Conservation (phyloP, 176 grass and related monocot species). For the Hordeum marinum region DNA sequence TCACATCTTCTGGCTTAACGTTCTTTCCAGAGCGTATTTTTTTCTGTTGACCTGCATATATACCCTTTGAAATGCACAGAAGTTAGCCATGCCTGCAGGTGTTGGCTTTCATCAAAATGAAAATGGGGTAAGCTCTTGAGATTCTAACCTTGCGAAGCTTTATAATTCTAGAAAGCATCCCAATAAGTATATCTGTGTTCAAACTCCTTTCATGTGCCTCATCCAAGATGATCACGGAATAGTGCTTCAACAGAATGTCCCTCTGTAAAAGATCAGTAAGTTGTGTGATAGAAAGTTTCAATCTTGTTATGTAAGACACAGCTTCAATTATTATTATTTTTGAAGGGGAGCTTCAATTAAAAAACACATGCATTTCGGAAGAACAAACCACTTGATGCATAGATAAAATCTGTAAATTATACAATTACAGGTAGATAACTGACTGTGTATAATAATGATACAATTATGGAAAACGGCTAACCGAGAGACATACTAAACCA, state of each 20-base stretch:
- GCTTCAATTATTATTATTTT: background rate
- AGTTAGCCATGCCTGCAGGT: slow-evolving; percentile 10
- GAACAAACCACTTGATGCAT: background rate
- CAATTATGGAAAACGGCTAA: background rate
- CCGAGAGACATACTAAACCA: background rate
- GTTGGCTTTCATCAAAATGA: slow-evolving; percentile 5
- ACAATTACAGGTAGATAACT: background rate
- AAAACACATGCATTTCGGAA: background rate
- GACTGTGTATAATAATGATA: too few species aligned
- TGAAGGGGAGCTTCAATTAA: background rate
- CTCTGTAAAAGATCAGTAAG: slow-evolving; percentile 35
- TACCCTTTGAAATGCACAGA: slow-evolving; percentile 38
- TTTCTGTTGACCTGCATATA: slow-evolving; percentile 32
- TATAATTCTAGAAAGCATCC: slow-evolving; percentile 83
- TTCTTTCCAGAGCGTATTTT: slow-evolving; percentile 39
- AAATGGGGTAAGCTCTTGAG: slow-evolving; percentile 7
- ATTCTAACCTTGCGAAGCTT: slow-evolving; percentile 49
- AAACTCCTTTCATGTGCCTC: slow-evolving; percentile 93
- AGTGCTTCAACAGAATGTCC: slow-evolving; percentile 67
- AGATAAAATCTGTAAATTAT: background rate
- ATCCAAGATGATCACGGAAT: slow-evolving; percentile 83
- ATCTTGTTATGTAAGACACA: background rate
- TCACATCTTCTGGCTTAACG: too few species aligned
- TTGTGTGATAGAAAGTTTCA: background rate
- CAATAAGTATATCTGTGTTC: slow-evolving; percentile 84